Evolutionary conservation across 805 yeast species (phyloP).

Genomic region (Cyberlindnera galapagoensis): DNA sequence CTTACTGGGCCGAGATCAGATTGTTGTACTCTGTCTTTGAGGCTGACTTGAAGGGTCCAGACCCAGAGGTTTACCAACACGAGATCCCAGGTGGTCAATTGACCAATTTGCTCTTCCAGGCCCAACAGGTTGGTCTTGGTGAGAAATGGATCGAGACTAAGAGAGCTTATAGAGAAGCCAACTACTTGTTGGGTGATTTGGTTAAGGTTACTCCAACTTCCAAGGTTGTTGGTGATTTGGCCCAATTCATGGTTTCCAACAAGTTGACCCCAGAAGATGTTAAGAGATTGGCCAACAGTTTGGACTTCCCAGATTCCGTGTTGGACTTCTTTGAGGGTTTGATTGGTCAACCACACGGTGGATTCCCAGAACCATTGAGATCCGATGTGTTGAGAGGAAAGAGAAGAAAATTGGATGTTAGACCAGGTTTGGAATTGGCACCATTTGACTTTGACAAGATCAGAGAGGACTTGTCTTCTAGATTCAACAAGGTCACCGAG

Average conservation of each 20-base stretch:
- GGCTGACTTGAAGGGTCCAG: slow-evolving; percentile 98
- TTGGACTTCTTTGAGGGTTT: slow-evolving; percentile 98
- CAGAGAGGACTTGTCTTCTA: slow-evolving; percentile 63
- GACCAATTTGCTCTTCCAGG: slow-evolving; percentile 97
- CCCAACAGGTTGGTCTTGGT: slow-evolving; percentile 97
- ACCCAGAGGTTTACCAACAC: slow-evolving; percentile 97
- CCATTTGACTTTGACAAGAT: slow-evolving; percentile 76
- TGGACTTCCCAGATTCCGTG: slow-evolving; percentile 98
- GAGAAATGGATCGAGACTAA: slow-evolving; percentile 95
- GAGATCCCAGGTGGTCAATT: slow-evolving; percentile 99
- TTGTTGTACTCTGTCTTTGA: slow-evolving; percentile 93
- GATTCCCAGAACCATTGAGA: slow-evolving; percentile 99
- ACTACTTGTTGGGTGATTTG: slow-evolving; percentile 85
- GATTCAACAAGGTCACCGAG: slow-evolving; percentile 79
- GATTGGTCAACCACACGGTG: slow-evolving; percentile 99
- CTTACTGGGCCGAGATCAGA: slow-evolving; percentile 99
- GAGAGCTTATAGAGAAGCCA: slow-evolving; percentile 89
- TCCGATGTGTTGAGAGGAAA: slow-evolving; percentile 84
- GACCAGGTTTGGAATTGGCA: slow-evolving; percentile 88
- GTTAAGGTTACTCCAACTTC: slow-evolving; percentile 99
- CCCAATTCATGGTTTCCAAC: slow-evolving; percentile 99
- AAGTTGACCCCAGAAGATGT: slow-evolving; percentile 84
- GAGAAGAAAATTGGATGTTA: slow-evolving; percentile 79
- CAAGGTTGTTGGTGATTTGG: slow-evolving; percentile 99
- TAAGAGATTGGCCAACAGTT: slow-evolving; percentile 73